A percentile compares a stretch with the other conserved stretches of the same genome.
phyloP scores from a whole-genome alignment of 176 grass and related monocot genomes.

The Elymus sibiricus region DNA sequence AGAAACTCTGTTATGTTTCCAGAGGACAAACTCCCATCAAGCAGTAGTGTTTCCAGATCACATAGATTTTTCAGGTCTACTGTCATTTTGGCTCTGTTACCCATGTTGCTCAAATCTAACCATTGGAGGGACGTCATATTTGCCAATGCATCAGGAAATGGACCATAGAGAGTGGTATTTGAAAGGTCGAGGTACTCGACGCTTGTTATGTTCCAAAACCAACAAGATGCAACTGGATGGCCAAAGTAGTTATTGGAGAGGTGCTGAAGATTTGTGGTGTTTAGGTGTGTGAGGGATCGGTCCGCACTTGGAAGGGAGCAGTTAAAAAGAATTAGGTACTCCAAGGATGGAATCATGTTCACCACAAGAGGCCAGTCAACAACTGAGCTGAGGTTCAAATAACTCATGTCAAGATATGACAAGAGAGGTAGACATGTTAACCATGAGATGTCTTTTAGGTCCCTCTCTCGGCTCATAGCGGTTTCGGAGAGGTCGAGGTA shows the following conservation, averaged over 20 bases:
- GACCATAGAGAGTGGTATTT: neutral
- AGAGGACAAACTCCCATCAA: neutral
- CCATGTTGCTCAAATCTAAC: too few relatives aligned
- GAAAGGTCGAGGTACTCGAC: neutral
- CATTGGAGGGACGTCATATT: neutral
- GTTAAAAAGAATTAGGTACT: neutral
- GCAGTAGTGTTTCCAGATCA: neutral
- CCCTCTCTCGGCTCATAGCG: fast-evolving
- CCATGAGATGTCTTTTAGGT: neutral
- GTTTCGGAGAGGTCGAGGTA: neutral
- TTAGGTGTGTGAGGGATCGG: neutral
- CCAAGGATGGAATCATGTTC: neutral
- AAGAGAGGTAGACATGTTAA: neutral
- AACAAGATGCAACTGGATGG: neutral
- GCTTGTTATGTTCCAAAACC: slow-evolving; percentile 1
- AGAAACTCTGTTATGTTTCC: slow-evolving; percentile 21
- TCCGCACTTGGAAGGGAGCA: neutral
- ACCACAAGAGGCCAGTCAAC: neutral
- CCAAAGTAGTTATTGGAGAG: neutral
- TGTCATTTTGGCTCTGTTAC: neutral
- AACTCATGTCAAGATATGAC: neutral
- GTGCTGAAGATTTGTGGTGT: neutral
- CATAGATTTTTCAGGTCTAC: neutral
- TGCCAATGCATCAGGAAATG: neutral
- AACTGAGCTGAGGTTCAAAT: neutral